These are phyloP conservation scores for Lentithecium fluviatile DNA, from an alignment of 495 filamentous ascomycete species.

Conservation along the genomic window DNA sequence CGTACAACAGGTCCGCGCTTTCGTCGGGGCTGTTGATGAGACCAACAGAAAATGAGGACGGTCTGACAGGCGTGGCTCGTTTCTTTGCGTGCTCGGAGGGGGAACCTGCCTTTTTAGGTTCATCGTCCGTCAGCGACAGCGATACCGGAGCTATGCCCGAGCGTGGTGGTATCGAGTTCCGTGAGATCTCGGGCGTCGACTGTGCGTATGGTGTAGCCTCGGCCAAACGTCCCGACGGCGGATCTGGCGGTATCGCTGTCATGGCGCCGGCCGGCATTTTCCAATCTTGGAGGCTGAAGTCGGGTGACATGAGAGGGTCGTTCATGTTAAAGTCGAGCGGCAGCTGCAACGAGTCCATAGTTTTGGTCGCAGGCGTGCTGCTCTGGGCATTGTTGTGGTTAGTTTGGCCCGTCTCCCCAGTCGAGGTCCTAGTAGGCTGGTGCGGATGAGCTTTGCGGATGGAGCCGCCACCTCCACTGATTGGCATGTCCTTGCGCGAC, in stretches of 20 bases:
- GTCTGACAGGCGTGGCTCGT: conserved; percentile 32
- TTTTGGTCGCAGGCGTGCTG: conserved; percentile 18
- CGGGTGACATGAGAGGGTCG: conserved; percentile 44
- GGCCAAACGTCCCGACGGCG: conserved; percentile 27
- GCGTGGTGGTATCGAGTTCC: conserved; percentile 41
- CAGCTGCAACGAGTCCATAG: conserved; percentile 42
- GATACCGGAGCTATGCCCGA: conserved; percentile 59
- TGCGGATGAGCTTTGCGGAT: conserved; percentile 41
- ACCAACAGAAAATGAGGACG: conserved; percentile 47
- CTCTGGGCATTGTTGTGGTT: conserved; percentile 23
- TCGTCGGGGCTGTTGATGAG: conserved; percentile 57
- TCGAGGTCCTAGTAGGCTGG: conserved; percentile 50
- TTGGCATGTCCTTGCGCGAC: conserved; percentile 62
- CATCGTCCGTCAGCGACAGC: conserved; percentile 73
- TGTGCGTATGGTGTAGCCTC: conserved; percentile 47
- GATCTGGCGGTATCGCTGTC: conserved; percentile 38
- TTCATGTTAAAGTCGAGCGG: conserved; percentile 40
- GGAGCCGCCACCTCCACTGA: conserved; percentile 49
- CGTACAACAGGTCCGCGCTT: conserved; percentile 77
- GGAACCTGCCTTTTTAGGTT: conserved; percentile 44
- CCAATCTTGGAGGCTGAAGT: conserved; percentile 42
- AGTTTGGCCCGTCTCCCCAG: conserved; percentile 46
- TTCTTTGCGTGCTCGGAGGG: conserved; percentile 34
- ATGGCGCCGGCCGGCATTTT: conserved; percentile 38
- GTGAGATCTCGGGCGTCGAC: conserved; percentile 54